Base-by-base conservation (phyloP, 2,329 filamentous ascomycete genomes). In the Aspergillus brasiliensis region DNA sequence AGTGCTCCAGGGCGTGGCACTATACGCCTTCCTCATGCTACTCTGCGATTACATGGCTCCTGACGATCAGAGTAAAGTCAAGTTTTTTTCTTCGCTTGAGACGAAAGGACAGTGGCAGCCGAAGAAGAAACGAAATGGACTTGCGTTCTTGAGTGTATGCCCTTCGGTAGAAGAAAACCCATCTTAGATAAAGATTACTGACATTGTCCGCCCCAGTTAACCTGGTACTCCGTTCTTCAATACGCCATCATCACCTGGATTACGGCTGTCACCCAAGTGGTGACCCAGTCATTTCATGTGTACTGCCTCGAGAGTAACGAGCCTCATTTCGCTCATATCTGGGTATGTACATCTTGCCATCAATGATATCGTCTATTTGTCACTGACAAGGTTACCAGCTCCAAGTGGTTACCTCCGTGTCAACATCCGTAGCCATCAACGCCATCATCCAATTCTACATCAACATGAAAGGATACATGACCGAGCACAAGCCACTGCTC, bases 21-120 rank as follows among this genome's bases (percentile, higher is more conserved):
- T 83, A 1, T 74, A 72, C n/a, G 71, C 72, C 10, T 82, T 82
- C 64, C 80, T 80, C 61, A 69, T 82, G 8, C 72, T 82, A 27
- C 69, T 81, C 40, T 79, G 76, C 63, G 77, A 78, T 47, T 80
- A 75, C 51, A 66, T 82, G 4, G 75, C 69, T 7, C 74, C 77
- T 2, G 72, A 74, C 48, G 65, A 73, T 15, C 19, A 15, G n/a
- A 46, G 46, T 2, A 11, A 28, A 10, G 17, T 51, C 13, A 19
- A 27, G 15, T 46, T 60, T 8, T 28, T 60, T 17, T 47, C 52
- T 2, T 10, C 52, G 1, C 42, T 34, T 5, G 31, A 34, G 31
- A 34, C 31, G 0, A 34, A 34, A 2, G 13, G 31, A 6, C 31
- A 34, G 31, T 34, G 31, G 31, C 31, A 34, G 31, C 31, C 31